Base-by-base conservation (phyloP, 495 filamentous ascomycete genomes). In the Symbiotaphrina buchneri region DNA sequence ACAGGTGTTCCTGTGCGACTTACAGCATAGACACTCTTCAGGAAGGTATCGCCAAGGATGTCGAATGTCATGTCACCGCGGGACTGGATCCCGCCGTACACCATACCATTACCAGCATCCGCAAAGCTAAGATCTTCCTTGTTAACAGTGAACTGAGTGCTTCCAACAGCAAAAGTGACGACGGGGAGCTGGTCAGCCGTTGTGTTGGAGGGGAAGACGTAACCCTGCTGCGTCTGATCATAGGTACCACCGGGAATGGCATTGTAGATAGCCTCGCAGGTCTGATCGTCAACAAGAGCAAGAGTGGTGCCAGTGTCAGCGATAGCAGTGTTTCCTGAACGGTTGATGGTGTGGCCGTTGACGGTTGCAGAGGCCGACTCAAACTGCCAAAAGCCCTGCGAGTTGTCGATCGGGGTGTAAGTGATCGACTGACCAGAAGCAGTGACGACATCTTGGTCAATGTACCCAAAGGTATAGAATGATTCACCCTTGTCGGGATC, bases 391-490 rank as follows among this genome's bases (percentile, higher is more conserved):
- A 79, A 78, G 15, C 77, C 76, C 23, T 73, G 46, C 7, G 61
- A 65, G 32, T 64, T 73, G 50, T 82, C 73, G 31, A 84, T 45
- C 18, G 62, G 49, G 1, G 70, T 65, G 53, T 74, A 83, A 32
- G 57, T 45, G 23, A 76, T 61, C 1, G 65, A 59, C 32, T 61
- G 41, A 18, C 57, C 64, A 0, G 61, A 59, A 5, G 53, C 53
- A 26, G 53, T 57, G 27, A 78, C 56, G 0, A 68, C 59, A 4
- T 61, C 65, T 36, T 75, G 43, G 42, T 82, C 77, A 42, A 83
- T 71, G 43, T 57, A 81, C 17, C 77, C 78, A 40, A 83, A 82
- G 0, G 76, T 82, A 51, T 77, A 82, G 55, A 82, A 83, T 1
- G 68, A 71, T n/a, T n/a, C n/a, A n/a, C n/a, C n/a, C n/a, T n/a